Evolutionary conservation across 1,139 yeast genomes (phyloP).

Genomic region (Zhuliangozyma parablackwelliae): DNA sequence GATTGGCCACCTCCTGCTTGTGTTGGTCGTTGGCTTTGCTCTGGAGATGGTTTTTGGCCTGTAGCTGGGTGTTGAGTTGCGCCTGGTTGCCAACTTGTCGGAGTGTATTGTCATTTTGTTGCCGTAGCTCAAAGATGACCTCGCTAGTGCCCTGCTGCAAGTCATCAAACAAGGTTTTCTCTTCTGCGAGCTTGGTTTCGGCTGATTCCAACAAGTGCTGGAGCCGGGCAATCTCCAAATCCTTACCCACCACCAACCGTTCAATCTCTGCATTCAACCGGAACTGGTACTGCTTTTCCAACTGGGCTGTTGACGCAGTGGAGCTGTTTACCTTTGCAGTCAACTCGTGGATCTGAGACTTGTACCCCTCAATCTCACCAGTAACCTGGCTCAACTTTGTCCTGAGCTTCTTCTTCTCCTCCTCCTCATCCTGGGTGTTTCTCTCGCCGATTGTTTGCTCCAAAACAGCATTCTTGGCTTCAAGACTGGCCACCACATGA

Average conservation of each 20-base stretch:
- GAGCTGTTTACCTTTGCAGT: neutral
- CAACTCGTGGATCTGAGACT: neutral
- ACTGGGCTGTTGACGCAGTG: conserved; percentile 1
- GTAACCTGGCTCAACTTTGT: no score
- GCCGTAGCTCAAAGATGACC: conserved; percentile 7
- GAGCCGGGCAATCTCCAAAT: conserved; percentile 16
- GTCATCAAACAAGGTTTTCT: conserved; percentile 2
- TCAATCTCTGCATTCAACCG: conserved; percentile 29
- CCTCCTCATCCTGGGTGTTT: no score
- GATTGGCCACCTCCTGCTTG: neutral
- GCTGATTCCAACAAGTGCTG: conserved; percentile 5
- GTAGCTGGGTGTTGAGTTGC: conserved; percentile 2
- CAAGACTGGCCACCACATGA: no score
- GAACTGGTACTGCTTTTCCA: conserved; percentile 22
- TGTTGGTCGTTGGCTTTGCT: conserved; percentile 5
- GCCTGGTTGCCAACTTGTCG: conserved; percentile 3
- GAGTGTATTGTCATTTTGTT: conserved; percentile 3
- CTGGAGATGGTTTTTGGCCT: conserved; percentile 2
- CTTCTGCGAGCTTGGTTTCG: conserved; percentile 3
- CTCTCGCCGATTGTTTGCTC: no score
- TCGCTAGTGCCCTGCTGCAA: conserved; percentile 7
- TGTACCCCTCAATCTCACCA: neutral
- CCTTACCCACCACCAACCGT: conserved; percentile 23
- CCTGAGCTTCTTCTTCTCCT: no score
- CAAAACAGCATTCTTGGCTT: no score